Evolutionary conservation across 192 early-diverging fungal species (phyloP), one percentile per base, ranked within the genome.

Genomic region (Backusella tarrabulga): DNA sequence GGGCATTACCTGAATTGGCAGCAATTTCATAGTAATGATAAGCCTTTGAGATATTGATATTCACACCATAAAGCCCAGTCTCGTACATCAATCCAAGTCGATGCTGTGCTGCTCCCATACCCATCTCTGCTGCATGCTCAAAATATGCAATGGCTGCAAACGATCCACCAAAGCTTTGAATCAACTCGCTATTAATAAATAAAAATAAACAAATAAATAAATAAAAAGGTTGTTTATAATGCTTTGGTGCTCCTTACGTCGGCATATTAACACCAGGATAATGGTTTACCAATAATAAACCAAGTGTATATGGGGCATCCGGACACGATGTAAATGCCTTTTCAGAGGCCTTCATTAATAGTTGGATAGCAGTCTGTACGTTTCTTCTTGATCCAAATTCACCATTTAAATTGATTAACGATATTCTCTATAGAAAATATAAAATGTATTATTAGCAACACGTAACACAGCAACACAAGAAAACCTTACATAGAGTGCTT

Each of bases 301-400:
- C 97, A 7, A 95, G 88, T 68, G 95, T 85, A 78, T 92, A 92
- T 21, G 95, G 88, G 26, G 92, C 90, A 77, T 94, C 91, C 3
- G 93, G 90, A 74, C 90, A 94, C 19, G 89, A 83, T 40, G 88
- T 83, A 60, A 83, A 87, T 15, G 76, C 71, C 36, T 69, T 67
- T 19, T 74, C 73, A 7, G 94, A 92, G 6, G 95, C 87, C 44
- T 94, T 87, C 73, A 92, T 89, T 76, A 98, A 86, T 77, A 93
- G 95, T 68, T 93, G 89, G 68, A 98, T 86, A 21, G 91, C 95
- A 75, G 92, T 90, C 72, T 92, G 93, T 35, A 90, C 82, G 75
- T 95, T 94, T 68, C 80, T 80, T 36, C 85, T 80, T 76, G 92
- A 92, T 75, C 87, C 83, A 60, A 97, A 84, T 32, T 90, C 85